Conservation (phyloP, 176 grass and related monocot genomes). For the Saccharum officinarum region DNA sequence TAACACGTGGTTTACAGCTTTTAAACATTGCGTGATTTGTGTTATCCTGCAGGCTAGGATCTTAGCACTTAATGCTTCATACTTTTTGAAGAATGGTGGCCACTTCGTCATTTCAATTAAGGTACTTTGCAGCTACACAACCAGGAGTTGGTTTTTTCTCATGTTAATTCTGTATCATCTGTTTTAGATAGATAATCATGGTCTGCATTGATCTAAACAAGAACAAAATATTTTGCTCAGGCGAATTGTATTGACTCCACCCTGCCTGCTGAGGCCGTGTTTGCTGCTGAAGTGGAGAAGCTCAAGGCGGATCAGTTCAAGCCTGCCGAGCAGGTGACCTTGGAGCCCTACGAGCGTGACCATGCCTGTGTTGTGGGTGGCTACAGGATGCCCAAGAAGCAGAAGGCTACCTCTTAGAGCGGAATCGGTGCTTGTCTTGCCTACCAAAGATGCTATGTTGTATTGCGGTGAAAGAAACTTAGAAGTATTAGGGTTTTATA, state of each 20-base stretch:
- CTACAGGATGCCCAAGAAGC: conserved; percentile 83
- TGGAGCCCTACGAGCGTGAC: conserved; percentile 79
- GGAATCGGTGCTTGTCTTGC: too few relatives aligned
- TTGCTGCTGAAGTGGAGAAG: conserved; percentile 81
- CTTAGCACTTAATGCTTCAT: conserved; percentile 80
- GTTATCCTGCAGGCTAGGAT: conserved; percentile 76
- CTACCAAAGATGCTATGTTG: background rate
- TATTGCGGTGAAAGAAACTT: background rate
- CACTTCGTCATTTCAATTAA: conserved; percentile 97
- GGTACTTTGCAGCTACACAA: conserved; percentile 29
- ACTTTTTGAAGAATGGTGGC: conserved; percentile 88
- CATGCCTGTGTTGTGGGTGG: conserved; percentile 78
- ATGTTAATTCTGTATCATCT: background rate
- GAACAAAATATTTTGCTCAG: conserved; percentile 3
- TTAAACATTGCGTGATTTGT: background rate
- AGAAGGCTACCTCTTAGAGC: conserved; percentile 33
- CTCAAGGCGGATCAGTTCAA: conserved; percentile 91
- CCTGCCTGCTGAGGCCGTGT: conserved; percentile 66
- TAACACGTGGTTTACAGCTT: background rate
- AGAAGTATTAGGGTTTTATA: background rate
- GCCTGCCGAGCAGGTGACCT: conserved; percentile 74
- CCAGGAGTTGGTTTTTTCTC: background rate
- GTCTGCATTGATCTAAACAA: background rate
- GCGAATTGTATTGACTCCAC: conserved; percentile 89
- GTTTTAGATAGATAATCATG: background rate